phyloP scores from a whole-genome alignment of 1,139 yeast genomes.

The Blastobotrys proliferans region DNA sequence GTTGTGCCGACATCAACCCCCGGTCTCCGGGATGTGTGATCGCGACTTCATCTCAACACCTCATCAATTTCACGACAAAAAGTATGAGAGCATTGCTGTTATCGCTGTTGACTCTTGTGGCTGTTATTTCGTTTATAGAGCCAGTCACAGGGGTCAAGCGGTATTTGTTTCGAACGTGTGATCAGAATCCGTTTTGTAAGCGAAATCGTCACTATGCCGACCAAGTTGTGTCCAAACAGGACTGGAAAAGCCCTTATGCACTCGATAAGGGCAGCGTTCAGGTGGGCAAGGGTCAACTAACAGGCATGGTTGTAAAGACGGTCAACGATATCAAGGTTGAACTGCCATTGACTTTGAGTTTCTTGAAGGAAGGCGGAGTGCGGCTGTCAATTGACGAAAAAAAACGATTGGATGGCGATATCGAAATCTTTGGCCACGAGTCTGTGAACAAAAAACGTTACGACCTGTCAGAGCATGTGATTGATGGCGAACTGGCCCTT shows the following conservation, averaged over 20 bases:
- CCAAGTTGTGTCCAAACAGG: conserved; percentile 33
- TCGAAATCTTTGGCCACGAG: conserved; percentile 28
- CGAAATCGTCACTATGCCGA: conserved; percentile 73
- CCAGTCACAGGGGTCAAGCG: conserved; percentile 52
- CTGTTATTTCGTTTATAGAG: conserved; percentile 15
- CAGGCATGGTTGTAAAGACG: conserved; percentile 47
- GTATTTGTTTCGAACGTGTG: conserved; percentile 74
- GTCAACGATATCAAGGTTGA: conserved; percentile 34
- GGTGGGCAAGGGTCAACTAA: conserved; percentile 26
- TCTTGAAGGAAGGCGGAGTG: conserved; percentile 52
- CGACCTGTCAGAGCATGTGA: conserved; percentile 63
- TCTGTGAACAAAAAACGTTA: conserved; percentile 44
- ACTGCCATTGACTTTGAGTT: conserved; percentile 54
- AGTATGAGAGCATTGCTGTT: conserved; percentile 4
- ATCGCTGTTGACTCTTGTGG: conserved; percentile 8
- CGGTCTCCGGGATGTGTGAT: background rate
- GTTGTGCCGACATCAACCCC: background rate
- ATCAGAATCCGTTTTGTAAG: conserved; percentile 77
- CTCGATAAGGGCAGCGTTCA: conserved; percentile 44
- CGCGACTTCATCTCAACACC: background rate
- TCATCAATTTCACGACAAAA: background rate
- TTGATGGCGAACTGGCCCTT: conserved; percentile 34
- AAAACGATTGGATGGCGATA: conserved; percentile 37
- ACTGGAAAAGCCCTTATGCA: conserved; percentile 44
- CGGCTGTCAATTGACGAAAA: conserved; percentile 65